Base-by-base conservation (phyloP, 1,284 basidiomycete species). In the Trichosporon inkin region DNA sequence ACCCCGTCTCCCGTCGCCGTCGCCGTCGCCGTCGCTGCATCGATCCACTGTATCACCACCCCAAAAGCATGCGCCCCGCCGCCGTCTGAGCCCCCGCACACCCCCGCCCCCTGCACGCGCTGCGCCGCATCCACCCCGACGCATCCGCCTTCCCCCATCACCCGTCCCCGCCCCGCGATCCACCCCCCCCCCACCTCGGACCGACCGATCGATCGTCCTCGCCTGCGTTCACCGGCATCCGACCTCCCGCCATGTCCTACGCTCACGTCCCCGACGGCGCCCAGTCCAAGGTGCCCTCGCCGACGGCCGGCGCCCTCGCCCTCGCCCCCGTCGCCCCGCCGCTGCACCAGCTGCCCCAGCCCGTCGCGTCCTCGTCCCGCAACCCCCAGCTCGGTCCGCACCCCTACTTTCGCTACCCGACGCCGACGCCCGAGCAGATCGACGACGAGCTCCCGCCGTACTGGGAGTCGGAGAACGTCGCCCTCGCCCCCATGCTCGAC, bases 391-490 rank as follows among this genome's bases (percentile, higher is more conserved):
- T 76, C 6, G 68, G 71, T 1, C 64, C 68, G 6, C 61, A 71
- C 28, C 74, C 74, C 10, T 75, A 60, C 65, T 76, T 76, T 56
- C 56, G 66, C 16, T 75, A 75, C 55, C 72, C 73, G 2, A 71
- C 69, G 0, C 74, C 74, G 17, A 69, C 67, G 2, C 39, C 65
- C 1, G 71, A 71, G 28, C 65, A 75, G 59, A 61, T 75, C 16
- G 71, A 75, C 39, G 65, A 71, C 10, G 74, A 76, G 55, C 68
- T 76, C 14, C 73, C 73, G 40, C 73, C 73, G 19, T 74, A 71
- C 53, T 69, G 68, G 53, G 72, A 75, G 51, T 59, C 49, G 1
- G 74, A 76, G 56, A 72, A 72, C 57, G 65, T 74, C 2, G 68
- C 70, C 0, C 60, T 76, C 28, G 73, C 72, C 3, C 63, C 59